These are phyloP conservation scores for Phanerodontia chrysosporium DNA, from an alignment of 768 basidiomycete genomes.

Conservation along the genomic window DNA sequence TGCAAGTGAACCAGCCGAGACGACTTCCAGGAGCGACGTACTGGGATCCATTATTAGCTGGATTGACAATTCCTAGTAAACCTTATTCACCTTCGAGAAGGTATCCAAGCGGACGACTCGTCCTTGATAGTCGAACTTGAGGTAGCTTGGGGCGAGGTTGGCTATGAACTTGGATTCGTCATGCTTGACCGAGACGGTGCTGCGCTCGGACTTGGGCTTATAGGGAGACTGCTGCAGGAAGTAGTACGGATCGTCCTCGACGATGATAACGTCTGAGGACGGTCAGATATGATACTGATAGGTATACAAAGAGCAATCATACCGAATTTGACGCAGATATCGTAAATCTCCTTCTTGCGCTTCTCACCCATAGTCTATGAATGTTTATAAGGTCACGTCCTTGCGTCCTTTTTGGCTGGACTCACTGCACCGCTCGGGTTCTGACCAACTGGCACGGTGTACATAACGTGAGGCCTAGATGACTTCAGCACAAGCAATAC, in stretches of 20 bases:
- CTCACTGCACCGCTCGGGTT: conserved; percentile 75
- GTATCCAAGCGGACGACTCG: conserved; percentile 82
- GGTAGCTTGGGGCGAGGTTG: conserved; percentile 56
- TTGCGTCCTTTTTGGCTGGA: conserved; percentile 6
- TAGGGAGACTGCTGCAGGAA: conserved; percentile 66
- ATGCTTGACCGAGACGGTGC: conserved; percentile 20
- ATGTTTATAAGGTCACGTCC: neutral
- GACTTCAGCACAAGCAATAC: neutral
- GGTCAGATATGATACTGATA: neutral
- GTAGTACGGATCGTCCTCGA: conserved; percentile 83
- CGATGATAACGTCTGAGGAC: conserved; percentile 61
- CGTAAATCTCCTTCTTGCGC: conserved; percentile 77
- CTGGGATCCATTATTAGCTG: conserved; percentile 32
- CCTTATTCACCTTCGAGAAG: conserved; percentile 57
- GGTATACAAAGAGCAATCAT: conserved; percentile 8
- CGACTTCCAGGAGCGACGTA: conserved; percentile 76
- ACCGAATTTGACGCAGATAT: conserved; percentile 81
- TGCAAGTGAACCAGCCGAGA: conserved; percentile 78
- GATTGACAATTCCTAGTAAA: neutral
- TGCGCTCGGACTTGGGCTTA: conserved; percentile 37
- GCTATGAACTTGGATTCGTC: conserved; percentile 46
- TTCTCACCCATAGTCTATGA: conserved; percentile 52
- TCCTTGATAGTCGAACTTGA: conserved; percentile 75
- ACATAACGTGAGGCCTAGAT: conserved; percentile 62
- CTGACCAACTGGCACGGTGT: conserved; percentile 78